These are phyloP conservation scores for Diaporthe aspalathi DNA, from an alignment of 2,329 filamentous ascomycete genomes.

Conservation along the genomic window DNA sequence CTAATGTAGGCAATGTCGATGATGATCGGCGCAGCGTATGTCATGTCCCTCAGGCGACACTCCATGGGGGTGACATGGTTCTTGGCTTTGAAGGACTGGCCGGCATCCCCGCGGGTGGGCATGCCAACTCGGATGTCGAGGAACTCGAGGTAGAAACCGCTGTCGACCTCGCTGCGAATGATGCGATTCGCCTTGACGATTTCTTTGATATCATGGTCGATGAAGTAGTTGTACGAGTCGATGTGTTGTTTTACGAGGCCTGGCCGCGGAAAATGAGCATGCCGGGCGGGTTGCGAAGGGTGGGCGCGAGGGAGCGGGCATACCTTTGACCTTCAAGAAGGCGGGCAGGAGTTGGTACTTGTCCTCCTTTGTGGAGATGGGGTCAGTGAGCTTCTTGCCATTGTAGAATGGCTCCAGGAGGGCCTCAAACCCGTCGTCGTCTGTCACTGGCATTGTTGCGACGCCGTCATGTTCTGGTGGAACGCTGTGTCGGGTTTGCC, in stretches of 20 bases:
- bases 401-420: slow-evolving; percentile 76
- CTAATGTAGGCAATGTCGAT: slow-evolving; percentile 93
- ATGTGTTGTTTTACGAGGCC: slow-evolving; percentile 95
- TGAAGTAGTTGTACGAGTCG: slow-evolving; percentile 98
- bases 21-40: slow-evolving; percentile 94
- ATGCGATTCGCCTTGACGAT: slow-evolving; percentile 92
- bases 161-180: slow-evolving; percentile 91
- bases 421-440: slow-evolving; percentile 73
- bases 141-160: slow-evolving; percentile 92
- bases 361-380: slow-evolving; percentile 76
- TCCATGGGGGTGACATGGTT: slow-evolving; percentile 92
- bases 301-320: slow-evolving; percentile 40
- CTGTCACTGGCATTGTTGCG: slow-evolving; percentile 61
- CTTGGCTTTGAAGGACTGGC: slow-evolving; percentile 67
- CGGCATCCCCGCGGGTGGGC: slow-evolving; percentile 78
- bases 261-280: slow-evolving; percentile 41
- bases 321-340: slow-evolving; percentile 96
- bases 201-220: slow-evolving; percentile 95
- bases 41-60: slow-evolving; percentile 95
- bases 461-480: slow-evolving; percentile 26
- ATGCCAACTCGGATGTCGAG: slow-evolving; percentile 88
- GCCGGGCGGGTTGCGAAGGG: background rate
- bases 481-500: background rate
- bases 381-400: slow-evolving; percentile 74
- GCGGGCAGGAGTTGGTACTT: slow-evolving; percentile 98